Conservation (phyloP, 176 grass and related monocot species). For the Echinochloa phyllopogon region DNA sequence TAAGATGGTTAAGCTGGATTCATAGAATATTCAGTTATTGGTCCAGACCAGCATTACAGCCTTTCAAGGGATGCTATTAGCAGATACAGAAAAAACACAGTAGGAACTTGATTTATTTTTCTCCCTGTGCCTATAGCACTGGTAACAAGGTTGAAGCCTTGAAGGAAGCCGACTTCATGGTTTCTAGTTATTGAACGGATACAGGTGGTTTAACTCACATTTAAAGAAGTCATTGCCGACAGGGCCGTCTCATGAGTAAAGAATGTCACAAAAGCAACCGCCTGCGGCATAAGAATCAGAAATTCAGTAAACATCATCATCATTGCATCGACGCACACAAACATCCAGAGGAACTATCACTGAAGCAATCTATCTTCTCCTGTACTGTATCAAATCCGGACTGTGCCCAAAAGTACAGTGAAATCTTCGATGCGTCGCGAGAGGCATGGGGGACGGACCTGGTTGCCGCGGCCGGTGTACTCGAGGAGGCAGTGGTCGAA, state of each 20-base stretch:
- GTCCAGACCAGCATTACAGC: neutral
- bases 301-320: constrained; percentile 7
- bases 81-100: neutral
- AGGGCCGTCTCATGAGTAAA: constrained; percentile 85
- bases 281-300: constrained; percentile 58
- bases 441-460: constrained; percentile 46
- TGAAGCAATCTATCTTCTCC: neutral
- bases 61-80: neutral
- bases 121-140: neutral
- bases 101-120: neutral
- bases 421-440: neutral
- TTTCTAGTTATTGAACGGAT: neutral
- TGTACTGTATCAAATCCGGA: neutral
- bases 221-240: constrained; percentile 66
- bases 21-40: neutral
- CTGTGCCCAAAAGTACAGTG: neutral
- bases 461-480: constrained; percentile 85
- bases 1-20: neutral
- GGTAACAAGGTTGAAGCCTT: neutral
- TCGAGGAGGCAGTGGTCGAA: constrained; percentile 95
- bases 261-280: constrained; percentile 90
- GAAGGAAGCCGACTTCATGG: neutral
- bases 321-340: neutral
- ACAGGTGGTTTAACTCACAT: constrained; percentile 57
- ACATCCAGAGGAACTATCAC: neutral